Conservation (phyloP, 2,329 filamentous ascomycete species). For the Pseudonectria foliicola region DNA sequence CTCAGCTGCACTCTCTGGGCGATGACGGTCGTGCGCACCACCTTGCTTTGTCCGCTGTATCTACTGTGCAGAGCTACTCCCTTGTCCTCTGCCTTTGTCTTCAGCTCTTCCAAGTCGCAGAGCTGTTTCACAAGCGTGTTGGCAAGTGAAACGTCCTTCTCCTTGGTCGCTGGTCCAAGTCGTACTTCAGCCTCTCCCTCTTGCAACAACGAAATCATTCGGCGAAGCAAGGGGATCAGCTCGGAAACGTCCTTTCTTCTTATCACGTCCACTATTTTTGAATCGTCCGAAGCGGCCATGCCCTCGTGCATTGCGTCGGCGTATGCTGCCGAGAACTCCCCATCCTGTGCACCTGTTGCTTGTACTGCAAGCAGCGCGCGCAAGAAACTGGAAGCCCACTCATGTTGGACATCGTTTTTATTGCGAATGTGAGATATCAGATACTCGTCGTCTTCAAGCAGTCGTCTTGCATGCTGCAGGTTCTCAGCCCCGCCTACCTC, state of each 20-base stretch:
- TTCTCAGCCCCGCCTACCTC: constrained; percentile 33
- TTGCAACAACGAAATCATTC: constrained; percentile 21
- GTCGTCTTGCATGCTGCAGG: constrained; percentile 34
- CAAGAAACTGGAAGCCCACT: constrained; percentile 38
- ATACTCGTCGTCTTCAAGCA: constrained; percentile 54
- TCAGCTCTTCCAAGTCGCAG: constrained; percentile 40
- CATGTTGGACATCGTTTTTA: constrained; percentile 24
- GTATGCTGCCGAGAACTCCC: constrained; percentile 51
- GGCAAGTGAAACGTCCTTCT: constrained; percentile 25
- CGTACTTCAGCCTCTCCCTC: constrained; percentile 32
- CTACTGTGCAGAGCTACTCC: constrained; percentile 59
- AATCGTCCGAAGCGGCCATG: constrained; percentile 43
- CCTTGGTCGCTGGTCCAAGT: constrained; percentile 25
- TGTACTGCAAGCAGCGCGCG: constrained; percentile 42
- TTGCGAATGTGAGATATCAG: constrained; percentile 39
- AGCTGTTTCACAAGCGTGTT: constrained; percentile 33
- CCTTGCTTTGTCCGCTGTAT: constrained; percentile 64
- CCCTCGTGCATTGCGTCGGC: constrained; percentile 53
- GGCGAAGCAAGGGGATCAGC: constrained; percentile 20
- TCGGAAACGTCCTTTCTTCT: constrained; percentile 44
- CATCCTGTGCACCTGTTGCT: constrained; percentile 28
- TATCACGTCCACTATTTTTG: constrained; percentile 49
- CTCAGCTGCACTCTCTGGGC: constrained; percentile 76
- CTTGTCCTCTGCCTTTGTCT: constrained; percentile 35
- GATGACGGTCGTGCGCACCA: constrained; percentile 69